Percentiles rank a stretch among this genome's conserved stretches.
Evolutionary conservation across 306 rosid genomes (phyloP).

Genomic region (barrel medic (Medicago truncatula)): DNA sequence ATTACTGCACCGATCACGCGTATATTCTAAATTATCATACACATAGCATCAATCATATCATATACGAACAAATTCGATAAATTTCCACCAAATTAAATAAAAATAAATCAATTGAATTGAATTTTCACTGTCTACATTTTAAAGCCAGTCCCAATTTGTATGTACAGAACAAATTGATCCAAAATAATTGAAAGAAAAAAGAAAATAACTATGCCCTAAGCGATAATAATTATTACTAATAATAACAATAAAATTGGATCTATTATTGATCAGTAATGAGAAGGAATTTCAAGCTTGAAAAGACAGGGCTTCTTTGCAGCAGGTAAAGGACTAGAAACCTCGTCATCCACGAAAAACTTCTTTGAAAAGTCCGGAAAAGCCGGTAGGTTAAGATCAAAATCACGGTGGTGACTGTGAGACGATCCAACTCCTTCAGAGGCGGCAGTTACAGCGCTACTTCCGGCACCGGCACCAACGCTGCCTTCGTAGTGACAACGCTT

Average conservation of each 20-base stretch:
- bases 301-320: conserved; percentile 67
- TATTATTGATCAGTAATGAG: conserved; percentile 36
- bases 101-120: conserved; percentile 35
- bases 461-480: conserved; percentile 46
- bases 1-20: conserved; percentile 42
- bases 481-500: conserved; percentile 99
- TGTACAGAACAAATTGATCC: conserved; percentile 47
- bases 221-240: background rate
- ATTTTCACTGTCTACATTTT: conserved; percentile 41
- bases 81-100: background rate
- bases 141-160: conserved; percentile 36
- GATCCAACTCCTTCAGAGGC: conserved; percentile 91
- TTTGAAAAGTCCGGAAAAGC: conserved; percentile 73
- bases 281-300: conserved; percentile 52
- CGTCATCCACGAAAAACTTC: conserved; percentile 70
- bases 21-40: background rate
- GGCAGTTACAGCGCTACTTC: conserved; percentile 62
- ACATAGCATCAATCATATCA: background rate
- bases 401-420: conserved; percentile 64
- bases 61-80: background rate
- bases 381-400: conserved; percentile 88
- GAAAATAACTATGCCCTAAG: background rate
- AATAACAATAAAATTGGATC: background rate
- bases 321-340: conserved; percentile 86
- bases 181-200: background rate